A percentile compares a stretch with the other conserved stretches of the same genome.
These are phyloP conservation scores for Candida caryicola DNA, from an alignment of 805 yeast species.

Conservation along the genomic window DNA sequence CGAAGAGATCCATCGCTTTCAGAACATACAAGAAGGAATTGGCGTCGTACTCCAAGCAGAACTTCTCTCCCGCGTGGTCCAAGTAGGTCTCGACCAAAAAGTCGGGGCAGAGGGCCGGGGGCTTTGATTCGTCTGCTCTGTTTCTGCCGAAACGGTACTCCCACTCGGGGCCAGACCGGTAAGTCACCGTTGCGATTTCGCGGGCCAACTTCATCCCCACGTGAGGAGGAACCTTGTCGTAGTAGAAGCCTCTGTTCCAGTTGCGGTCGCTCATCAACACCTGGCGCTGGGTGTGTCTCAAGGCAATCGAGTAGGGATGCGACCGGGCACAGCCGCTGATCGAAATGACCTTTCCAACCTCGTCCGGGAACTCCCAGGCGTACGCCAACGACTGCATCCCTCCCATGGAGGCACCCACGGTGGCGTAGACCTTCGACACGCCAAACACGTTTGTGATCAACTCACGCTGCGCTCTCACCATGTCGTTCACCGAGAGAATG, in stretches of 20 bases:
- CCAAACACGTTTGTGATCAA: slow-evolving; percentile 62
- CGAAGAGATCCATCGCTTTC: slow-evolving; percentile 94
- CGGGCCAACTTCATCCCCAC: slow-evolving; percentile 93
- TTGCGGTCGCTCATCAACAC: slow-evolving; percentile 92
- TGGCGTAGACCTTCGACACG: slow-evolving; percentile 64
- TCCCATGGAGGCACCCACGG: slow-evolving; percentile 94
- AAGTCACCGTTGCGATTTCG: slow-evolving; percentile 91
- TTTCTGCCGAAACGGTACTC: slow-evolving; percentile 87
- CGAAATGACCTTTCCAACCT: slow-evolving; percentile 69
- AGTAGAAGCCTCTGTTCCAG: slow-evolving; percentile 90
- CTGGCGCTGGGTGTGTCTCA: slow-evolving; percentile 90
- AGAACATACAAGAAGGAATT: slow-evolving; percentile 83
- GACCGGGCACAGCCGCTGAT: slow-evolving; percentile 92
- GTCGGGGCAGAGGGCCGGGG: slow-evolving; percentile 91
- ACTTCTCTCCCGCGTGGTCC: slow-evolving; percentile 94
- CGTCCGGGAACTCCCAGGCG: slow-evolving; percentile 77
- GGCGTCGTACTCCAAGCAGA: slow-evolving; percentile 87
- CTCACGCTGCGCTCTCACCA: slow-evolving; percentile 85
- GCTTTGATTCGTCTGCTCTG: slow-evolving; percentile 71
- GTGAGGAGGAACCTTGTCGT: slow-evolving; percentile 81
- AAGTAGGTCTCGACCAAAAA: slow-evolving; percentile 88
- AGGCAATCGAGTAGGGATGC: slow-evolving; percentile 90
- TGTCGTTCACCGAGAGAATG: slow-evolving; percentile 78
- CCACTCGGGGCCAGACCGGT: slow-evolving; percentile 97
- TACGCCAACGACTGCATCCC: slow-evolving; percentile 96